Evolutionary conservation across 345 rosid species (phyloP).

Genomic region (Populus alba): DNA sequence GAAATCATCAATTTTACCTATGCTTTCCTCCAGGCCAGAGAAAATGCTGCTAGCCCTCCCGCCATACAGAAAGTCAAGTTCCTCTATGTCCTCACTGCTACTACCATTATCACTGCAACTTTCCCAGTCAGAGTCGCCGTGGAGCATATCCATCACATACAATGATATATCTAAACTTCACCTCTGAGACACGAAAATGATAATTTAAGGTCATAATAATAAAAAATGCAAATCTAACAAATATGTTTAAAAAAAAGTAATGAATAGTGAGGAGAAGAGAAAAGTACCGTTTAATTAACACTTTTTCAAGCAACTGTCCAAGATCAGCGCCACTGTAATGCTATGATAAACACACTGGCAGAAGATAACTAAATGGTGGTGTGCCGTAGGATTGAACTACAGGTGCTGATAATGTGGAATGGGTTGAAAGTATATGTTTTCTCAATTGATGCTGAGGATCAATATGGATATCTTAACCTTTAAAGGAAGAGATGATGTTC

Average conservation of each 20-base stretch:
- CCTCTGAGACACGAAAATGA: constrained; percentile 4
- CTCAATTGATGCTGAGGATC: not conserved
- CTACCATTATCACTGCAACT: constrained; percentile 65
- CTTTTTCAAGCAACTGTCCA: not conserved
- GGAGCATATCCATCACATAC: constrained; percentile 58
- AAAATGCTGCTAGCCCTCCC: constrained; percentile 67
- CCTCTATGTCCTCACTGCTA: constrained; percentile 73
- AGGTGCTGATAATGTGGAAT: not conserved
- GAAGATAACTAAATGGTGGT: not conserved
- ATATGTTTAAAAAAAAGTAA: not conserved
- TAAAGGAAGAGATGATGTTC: constrained; percentile 23
- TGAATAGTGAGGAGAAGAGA: not conserved
- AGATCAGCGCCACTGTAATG: not conserved
- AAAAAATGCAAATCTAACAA: not conserved
- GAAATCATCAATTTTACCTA: constrained; percentile 85
- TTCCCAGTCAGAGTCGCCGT: constrained; percentile 85
- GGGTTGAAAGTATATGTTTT: not conserved
- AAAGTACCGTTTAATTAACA: not conserved
- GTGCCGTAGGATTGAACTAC: not conserved
- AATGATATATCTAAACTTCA: constrained; percentile 18
- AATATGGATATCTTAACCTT: constrained; percentile 10
- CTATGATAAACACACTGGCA: not conserved
- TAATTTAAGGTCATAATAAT: not conserved
- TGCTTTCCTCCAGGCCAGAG: constrained; percentile 77
- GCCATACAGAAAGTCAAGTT: constrained; percentile 47